Evolutionary conservation across 805 yeast species (phyloP), one percentile per base, ranked within the genome.

Genomic region (Candida ulmi): DNA sequence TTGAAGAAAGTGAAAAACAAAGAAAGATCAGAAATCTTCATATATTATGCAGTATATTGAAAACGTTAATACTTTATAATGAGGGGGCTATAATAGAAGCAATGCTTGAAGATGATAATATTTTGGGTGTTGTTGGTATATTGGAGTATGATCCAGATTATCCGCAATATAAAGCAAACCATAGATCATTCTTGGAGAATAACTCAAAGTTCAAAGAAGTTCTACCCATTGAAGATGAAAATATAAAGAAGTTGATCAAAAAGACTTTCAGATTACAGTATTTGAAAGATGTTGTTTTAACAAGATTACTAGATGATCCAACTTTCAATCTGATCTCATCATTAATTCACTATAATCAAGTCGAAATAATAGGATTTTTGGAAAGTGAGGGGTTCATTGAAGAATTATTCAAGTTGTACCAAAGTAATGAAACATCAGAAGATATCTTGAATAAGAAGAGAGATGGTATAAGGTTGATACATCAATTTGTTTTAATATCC

Each of bases 91-190:
- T 84, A 5, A 57, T 82, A 34, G 87, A 82, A 39, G 50, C 65
- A n/a, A 65, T 84, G 43, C 62, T 80, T 3, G 69, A 68, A 12
- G 83, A 78, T 44, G 69, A 68, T 8, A 52, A 66, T 30, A 68
- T 81, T 34, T 53, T 68, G 51, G 83, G 84, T 1, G 63, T 87
- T 4, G 73, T 82, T 11, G 95, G 96, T 1, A 83, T 88, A 11
- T 62, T 91, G 35, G 99, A 93, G 59, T 83, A 88, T 59, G 97
- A 93, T 58, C 84, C 93, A 0, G 95, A 86, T 41, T 87, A 74
- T 52, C 96, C 96, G 1, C 69, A 70, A 12, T 71, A 72, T 47
- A 88, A 87, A 59, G 87, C 96, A 4, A 83, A 86, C 50, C 87
- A 86, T 62, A 66, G 96, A 38, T 76, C 76, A 17, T 83, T 75